Conservation (phyloP, 2,329 filamentous ascomycete genomes). For the Calonectria honghensis region DNA sequence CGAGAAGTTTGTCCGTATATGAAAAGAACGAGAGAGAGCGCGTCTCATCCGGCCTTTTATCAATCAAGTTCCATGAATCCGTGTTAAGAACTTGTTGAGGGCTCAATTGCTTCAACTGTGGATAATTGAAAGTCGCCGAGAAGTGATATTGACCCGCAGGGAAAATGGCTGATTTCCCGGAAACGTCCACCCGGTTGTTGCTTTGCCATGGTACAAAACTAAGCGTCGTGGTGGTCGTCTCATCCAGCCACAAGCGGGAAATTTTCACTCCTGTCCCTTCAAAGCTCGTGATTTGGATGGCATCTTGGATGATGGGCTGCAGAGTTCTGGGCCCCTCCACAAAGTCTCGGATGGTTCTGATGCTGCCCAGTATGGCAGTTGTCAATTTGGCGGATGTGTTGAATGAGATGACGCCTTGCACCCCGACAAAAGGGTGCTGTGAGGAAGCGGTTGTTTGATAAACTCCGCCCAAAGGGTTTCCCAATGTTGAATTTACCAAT, state of each 20-base stretch:
- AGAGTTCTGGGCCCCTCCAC: slow-evolving; percentile 74
- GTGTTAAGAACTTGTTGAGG: slow-evolving; percentile 70
- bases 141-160: slow-evolving; percentile 74
- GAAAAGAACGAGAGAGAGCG: slow-evolving; percentile 75
- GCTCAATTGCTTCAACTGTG: slow-evolving; percentile 74
- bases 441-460: slow-evolving; percentile 56
- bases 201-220: slow-evolving; percentile 64
- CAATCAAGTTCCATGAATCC: slow-evolving; percentile 66
- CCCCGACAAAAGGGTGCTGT: slow-evolving; percentile 68
- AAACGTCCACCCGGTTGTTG: slow-evolving; percentile 54
- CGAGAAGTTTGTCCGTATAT: slow-evolving; percentile 77
- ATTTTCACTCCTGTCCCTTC: slow-evolving; percentile 67
- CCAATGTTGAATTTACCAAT: slow-evolving; percentile 69
- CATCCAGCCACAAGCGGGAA: slow-evolving; percentile 77
- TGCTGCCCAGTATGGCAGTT: slow-evolving; percentile 76
- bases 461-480: slow-evolving; percentile 68
- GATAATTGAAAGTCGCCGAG: slow-evolving; percentile 76
- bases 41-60: slow-evolving; percentile 62
- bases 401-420: slow-evolving; percentile 72
- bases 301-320: slow-evolving; percentile 72
- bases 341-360: slow-evolving; percentile 78
- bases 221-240: slow-evolving; percentile 73
- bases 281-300: slow-evolving; percentile 64
- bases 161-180: slow-evolving; percentile 67
- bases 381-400: slow-evolving; percentile 74